Conservation (phyloP, 169 alveolate genomes). For the Cryptosporidium baileyi region DNA sequence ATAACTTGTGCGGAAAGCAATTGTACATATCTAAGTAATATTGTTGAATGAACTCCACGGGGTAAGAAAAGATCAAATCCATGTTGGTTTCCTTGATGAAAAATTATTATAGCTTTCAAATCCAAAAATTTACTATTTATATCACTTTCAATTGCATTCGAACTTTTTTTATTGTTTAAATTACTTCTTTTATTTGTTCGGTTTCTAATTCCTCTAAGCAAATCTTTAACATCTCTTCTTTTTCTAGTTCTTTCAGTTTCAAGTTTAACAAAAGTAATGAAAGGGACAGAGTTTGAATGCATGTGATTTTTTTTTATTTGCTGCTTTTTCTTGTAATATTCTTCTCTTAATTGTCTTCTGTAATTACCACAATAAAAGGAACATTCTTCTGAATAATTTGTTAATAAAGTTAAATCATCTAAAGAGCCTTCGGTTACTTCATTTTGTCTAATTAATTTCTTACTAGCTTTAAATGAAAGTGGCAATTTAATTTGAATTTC, state of each 20-base stretch:
- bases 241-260: constrained; percentile 8
- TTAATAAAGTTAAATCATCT: not conserved
- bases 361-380: constrained; percentile 15
- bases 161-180: not conserved
- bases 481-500: not conserved
- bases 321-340: not conserved
- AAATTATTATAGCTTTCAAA: not conserved
- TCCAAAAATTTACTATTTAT: not conserved
- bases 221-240: not conserved
- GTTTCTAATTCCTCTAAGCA: not conserved
- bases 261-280: not conserved
- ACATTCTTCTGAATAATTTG: too few relatives aligned
- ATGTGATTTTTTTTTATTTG: not conserved
- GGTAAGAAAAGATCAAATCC: constrained; percentile 61
- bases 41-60: constrained; percentile 58
- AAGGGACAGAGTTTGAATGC: not conserved
- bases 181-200: not conserved
- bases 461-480: not conserved
- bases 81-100: constrained; percentile 30
- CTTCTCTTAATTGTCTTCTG: constrained; percentile 1
- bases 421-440: not conserved
- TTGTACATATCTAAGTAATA: constrained; percentile 18
- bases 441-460: not conserved
- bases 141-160: not conserved
- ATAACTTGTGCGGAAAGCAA: constrained; percentile 25